Conservation (phyloP, 768 basidiomycete species). For the Cystofilobasidium macerans region DNA sequence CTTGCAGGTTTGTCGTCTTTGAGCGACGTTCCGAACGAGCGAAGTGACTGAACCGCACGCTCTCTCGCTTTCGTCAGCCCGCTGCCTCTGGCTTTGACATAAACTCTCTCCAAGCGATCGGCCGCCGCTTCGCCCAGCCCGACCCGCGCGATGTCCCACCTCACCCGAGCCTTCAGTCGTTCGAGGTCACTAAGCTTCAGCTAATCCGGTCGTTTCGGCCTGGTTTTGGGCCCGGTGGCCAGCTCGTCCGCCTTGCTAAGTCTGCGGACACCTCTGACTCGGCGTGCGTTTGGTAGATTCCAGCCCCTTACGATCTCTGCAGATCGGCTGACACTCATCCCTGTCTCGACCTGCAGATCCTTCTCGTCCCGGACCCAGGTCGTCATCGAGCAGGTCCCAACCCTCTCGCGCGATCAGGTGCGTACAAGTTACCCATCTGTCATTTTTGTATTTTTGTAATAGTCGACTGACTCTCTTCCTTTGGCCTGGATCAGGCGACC, state of each 20-base stretch:
- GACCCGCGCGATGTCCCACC: not conserved
- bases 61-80: constrained; percentile 44
- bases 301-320: too few relatives aligned
- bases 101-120: not conserved
- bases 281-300: too few relatives aligned
- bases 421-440: not conserved
- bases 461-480: constrained; percentile 35
- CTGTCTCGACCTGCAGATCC: constrained; percentile 29
- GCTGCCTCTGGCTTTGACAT: constrained; percentile 59
- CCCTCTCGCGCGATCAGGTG: constrained; percentile 32
- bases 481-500: constrained; percentile 42
- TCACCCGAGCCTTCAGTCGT: not conserved
- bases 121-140: not conserved
- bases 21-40: too few relatives aligned
- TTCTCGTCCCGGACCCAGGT: constrained; percentile 26
- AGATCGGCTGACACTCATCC: too few relatives aligned
- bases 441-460: not conserved
- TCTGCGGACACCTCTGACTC: constrained; percentile 38
- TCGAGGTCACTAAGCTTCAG: not conserved
- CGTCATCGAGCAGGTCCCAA: constrained; percentile 32
- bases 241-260: constrained; percentile 62
- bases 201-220: constrained; percentile 60
- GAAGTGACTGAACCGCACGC: too few relatives aligned
- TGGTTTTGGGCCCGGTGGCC: constrained; percentile 76
- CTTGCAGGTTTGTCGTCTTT: constrained; percentile 10